These are phyloP conservation scores for Diaporthe sp. DNA, from an alignment of 2,329 filamentous ascomycete genomes.

Conservation along the genomic window DNA sequence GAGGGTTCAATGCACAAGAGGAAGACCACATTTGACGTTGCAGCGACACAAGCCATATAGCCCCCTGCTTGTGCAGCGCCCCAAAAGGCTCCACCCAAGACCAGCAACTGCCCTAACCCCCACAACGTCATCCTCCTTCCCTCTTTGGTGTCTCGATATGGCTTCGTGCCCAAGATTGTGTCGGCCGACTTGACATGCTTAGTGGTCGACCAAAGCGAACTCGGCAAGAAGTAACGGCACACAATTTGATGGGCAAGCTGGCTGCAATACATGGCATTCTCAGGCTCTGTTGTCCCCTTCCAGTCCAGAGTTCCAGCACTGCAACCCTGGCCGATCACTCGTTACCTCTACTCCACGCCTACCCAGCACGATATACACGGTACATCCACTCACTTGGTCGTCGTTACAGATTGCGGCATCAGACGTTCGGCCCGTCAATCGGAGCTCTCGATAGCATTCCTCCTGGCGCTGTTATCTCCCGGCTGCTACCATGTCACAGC, in stretches of 20 bases:
- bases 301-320: conserved; percentile 7
- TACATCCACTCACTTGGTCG: not conserved
- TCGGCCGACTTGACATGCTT: not conserved
- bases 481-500: conserved; percentile 2
- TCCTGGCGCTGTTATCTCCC: conserved; percentile 8
- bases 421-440: conserved; percentile 21
- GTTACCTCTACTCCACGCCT: conserved; percentile 10
- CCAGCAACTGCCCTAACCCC: conserved; percentile 14
- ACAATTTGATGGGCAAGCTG: not conserved
- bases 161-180: not conserved
- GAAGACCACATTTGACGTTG: not conserved
- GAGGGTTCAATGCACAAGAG: not conserved
- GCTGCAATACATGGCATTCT: not conserved
- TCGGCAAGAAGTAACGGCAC: not conserved
- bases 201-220: not conserved
- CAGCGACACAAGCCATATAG: not conserved
- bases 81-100: not conserved
- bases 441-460: conserved; percentile 4
- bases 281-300: not conserved
- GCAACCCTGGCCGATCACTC: conserved; percentile 25
- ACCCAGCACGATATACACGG: not conserved
- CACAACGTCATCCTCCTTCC: conserved; percentile 2
- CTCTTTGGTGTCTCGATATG: conserved; percentile 11
- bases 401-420: conserved; percentile 18
- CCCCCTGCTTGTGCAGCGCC: not conserved